Percentiles rank a stretch among this genome's conserved stretches.
phyloP scores from a whole-genome alignment of 2,329 filamentous ascomycete genomes.

The Nannizziopsis barbatae region DNA sequence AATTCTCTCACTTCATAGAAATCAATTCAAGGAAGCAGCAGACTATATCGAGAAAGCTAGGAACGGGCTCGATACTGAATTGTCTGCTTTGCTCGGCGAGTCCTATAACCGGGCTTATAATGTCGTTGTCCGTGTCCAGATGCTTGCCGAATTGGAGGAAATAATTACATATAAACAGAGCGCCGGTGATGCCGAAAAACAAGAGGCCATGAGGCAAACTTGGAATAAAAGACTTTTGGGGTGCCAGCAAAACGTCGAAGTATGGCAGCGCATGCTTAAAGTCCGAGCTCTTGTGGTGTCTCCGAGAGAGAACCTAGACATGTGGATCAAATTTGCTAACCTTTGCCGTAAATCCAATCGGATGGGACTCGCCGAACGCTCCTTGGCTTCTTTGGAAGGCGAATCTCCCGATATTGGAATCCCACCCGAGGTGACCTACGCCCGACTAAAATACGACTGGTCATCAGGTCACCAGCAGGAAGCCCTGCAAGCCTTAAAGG shows the following conservation, averaged over 20 bases:
- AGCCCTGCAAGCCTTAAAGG: conserved; percentile 49
- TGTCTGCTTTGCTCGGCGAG: conserved; percentile 92
- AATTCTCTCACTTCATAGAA: conserved; percentile 86
- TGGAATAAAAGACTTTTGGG: conserved; percentile 94
- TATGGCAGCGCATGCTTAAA: conserved; percentile 97
- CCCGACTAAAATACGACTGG: conserved; percentile 97
- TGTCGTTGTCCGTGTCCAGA: conserved; percentile 96
- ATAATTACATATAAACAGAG: conserved; percentile 97
- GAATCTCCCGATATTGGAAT: conserved; percentile 32
- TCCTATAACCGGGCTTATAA: conserved; percentile 96
- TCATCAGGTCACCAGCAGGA: conserved; percentile 60
- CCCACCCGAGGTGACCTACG: conserved; percentile 76
- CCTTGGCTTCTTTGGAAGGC: conserved; percentile 79
- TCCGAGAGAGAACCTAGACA: conserved; percentile 87
- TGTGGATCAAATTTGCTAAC: conserved; percentile 99
- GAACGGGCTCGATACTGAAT: conserved; percentile 86
- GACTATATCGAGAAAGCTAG: conserved; percentile 80
- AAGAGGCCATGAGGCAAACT: conserved; percentile 78
- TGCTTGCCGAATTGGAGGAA: conserved; percentile 96
- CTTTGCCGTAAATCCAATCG: conserved; percentile 92
- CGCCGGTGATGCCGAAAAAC: conserved; percentile 64
- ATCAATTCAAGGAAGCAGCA: conserved; percentile 88
- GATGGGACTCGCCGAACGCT: conserved; percentile 90
- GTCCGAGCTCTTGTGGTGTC: conserved; percentile 84
- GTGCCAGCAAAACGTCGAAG: conserved; percentile 92